These are phyloP conservation scores for Diaporthe nobilis DNA, from an alignment of 2,329 filamentous ascomycete species.

Conservation along the genomic window DNA sequence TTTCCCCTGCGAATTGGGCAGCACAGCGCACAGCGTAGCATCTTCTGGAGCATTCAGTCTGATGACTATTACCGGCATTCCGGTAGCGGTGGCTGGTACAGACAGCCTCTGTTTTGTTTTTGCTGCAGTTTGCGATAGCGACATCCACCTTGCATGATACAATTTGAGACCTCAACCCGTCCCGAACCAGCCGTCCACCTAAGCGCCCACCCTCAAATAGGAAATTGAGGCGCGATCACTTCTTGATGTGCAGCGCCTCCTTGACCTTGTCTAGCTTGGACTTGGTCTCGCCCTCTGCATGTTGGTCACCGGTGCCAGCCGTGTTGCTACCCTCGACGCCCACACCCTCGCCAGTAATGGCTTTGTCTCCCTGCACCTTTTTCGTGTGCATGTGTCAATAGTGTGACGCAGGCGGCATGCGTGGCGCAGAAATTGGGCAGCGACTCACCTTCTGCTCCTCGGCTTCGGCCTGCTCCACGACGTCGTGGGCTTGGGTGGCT, in stretches of 20 bases:
- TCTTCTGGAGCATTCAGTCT: slow-evolving; percentile 20
- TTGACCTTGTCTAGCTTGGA: slow-evolving; percentile 38
- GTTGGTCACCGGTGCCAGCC: slow-evolving; percentile 21
- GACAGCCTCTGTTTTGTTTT: not conserved
- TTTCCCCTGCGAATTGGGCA: slow-evolving; percentile 14
- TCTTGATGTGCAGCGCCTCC: slow-evolving; percentile 37
- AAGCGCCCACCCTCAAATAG: slow-evolving; percentile 16
- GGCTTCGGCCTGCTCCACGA: slow-evolving; percentile 38
- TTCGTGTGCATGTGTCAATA: slow-evolving; percentile 13
- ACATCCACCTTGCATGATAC: slow-evolving; percentile 13
- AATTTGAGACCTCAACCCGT: slow-evolving; percentile 19
- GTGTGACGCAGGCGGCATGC: slow-evolving; percentile 3
- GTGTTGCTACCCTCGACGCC: slow-evolving; percentile 27
- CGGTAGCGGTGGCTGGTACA: slow-evolving; percentile 29
- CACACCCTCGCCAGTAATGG: slow-evolving; percentile 32
- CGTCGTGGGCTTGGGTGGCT: slow-evolving; percentile 38
- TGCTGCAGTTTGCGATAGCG: slow-evolving; percentile 33
- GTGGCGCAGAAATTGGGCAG: slow-evolving; percentile 17
- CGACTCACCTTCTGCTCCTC: slow-evolving; percentile 37
- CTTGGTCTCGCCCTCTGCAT: slow-evolving; percentile 23
- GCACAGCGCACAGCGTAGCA: slow-evolving; percentile 12
- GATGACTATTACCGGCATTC: slow-evolving; percentile 21
- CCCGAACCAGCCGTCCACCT: slow-evolving; percentile 1
- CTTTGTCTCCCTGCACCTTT: slow-evolving; percentile 36
- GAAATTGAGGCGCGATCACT: slow-evolving; percentile 14